Evolutionary conservation across 805 yeast species (phyloP).

Genomic region (Candida ulmi): DNA sequence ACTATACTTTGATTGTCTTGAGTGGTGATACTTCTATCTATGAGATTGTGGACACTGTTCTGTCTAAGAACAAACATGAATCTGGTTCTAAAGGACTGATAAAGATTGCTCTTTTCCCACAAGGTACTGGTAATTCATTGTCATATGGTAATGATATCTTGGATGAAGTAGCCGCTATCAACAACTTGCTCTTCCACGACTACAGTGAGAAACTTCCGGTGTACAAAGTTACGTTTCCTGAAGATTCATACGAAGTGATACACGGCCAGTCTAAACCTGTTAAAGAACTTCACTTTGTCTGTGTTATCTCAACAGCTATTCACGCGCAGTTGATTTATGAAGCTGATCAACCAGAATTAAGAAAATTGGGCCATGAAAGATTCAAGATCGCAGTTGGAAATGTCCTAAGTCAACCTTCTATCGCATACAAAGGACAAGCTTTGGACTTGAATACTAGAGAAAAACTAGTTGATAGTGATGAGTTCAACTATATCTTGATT

Average conservation of each 20-base stretch:
- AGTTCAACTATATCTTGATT: constrained; percentile 7
- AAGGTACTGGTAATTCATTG: constrained; percentile 86
- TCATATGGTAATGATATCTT: constrained; percentile 50
- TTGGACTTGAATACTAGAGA: background rate
- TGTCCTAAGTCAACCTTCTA: constrained; percentile 36
- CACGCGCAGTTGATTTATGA: constrained; percentile 84
- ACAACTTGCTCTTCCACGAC: constrained; percentile 25
- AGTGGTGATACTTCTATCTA: constrained; percentile 86
- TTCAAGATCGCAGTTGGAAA: constrained; percentile 63
- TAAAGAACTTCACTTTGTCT: constrained; percentile 31
- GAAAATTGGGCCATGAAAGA: constrained; percentile 58
- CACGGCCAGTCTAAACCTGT: constrained; percentile 3
- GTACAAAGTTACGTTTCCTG: constrained; percentile 27
- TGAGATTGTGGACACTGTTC: constrained; percentile 58
- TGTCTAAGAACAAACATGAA: constrained; percentile 18
- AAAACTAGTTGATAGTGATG: background rate
- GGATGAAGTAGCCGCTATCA: constrained; percentile 30
- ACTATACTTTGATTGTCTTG: constrained; percentile 48
- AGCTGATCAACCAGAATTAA: constrained; percentile 63
- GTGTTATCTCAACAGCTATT: constrained; percentile 79
- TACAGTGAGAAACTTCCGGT: constrained; percentile 24
- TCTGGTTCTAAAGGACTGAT: constrained; percentile 5
- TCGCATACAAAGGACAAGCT: constrained; percentile 1
- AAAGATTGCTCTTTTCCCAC: constrained; percentile 43
- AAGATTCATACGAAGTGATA: constrained; percentile 8